Evolutionary conservation across 768 basidiomycete genomes (phyloP).

Genomic region (Suillus placidus): DNA sequence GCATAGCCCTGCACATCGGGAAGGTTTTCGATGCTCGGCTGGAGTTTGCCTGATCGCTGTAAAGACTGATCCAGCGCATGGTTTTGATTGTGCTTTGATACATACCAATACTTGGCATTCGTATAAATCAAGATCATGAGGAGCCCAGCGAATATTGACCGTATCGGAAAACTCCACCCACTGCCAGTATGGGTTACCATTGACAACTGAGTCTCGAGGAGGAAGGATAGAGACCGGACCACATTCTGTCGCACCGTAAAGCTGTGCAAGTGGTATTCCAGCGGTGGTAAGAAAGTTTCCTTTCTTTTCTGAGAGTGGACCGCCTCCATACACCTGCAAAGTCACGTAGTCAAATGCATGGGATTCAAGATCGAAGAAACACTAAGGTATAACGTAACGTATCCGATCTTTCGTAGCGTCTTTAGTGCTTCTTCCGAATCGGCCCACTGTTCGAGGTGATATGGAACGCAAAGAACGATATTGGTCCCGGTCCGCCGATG

Average conservation of each 20-base stretch:
- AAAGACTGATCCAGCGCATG: background rate
- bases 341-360: background rate
- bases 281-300: slow-evolving; percentile 33
- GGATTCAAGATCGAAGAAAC: background rate
- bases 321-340: slow-evolving; percentile 36
- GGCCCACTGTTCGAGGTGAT: slow-evolving; percentile 14
- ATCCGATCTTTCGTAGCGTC: slow-evolving; percentile 6
- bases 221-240: slow-evolving; percentile 24
- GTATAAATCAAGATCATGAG: slow-evolving; percentile 38
- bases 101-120: slow-evolving; percentile 38
- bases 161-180: slow-evolving; percentile 13
- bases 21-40: slow-evolving; percentile 29
- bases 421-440: slow-evolving; percentile 9
- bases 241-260: slow-evolving; percentile 43
- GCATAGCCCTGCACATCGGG: slow-evolving; percentile 41
- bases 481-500: slow-evolving; percentile 4
- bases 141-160: slow-evolving; percentile 15
- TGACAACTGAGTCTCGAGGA: slow-evolving; percentile 28
- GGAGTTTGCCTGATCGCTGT: slow-evolving; percentile 4
- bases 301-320: slow-evolving; percentile 33
- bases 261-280: slow-evolving; percentile 33
- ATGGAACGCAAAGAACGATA: slow-evolving; percentile 8
- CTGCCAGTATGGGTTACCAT: slow-evolving; percentile 11
- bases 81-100: background rate
- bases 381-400: background rate